A percentile compares a stretch with the other conserved stretches of the same genome.
Evolutionary conservation across 176 grass and related monocot genomes (phyloP).

Genomic region (Cymbopogon citratus): DNA sequence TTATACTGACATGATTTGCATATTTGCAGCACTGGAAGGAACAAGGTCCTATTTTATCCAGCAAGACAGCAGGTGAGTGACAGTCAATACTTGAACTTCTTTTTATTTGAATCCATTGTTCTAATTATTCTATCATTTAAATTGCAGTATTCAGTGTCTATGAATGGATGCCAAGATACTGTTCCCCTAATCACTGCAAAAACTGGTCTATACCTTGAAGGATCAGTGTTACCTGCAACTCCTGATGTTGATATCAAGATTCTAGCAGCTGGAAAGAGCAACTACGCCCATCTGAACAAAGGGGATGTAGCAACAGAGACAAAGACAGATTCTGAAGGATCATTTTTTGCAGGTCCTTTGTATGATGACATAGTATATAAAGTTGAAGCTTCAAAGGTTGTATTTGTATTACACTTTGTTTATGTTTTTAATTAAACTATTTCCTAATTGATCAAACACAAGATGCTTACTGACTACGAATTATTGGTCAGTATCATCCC

Average conservation of each 20-base stretch:
- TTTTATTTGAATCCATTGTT: conserved; percentile 14
- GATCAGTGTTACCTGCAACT: conserved; percentile 73
- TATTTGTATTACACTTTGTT: conserved; percentile 19
- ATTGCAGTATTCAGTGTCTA: conserved; percentile 68
- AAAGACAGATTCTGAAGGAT: conserved; percentile 64
- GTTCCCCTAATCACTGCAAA: conserved; percentile 58
- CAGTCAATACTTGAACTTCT: neutral
- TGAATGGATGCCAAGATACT: conserved; percentile 72
- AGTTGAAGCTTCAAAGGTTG: conserved; percentile 86
- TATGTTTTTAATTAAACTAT: conserved; percentile 6
- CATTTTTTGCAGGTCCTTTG: conserved; percentile 77
- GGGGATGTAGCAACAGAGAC: conserved; percentile 77
- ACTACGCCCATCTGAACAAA: conserved; percentile 55
- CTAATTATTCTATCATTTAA: conserved; percentile 13
- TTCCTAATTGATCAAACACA: neutral
- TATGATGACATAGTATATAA: conserved; percentile 84
- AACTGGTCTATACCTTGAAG: conserved; percentile 80
- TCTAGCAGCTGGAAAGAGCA: conserved; percentile 61
- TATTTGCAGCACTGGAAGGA: conserved; percentile 52
- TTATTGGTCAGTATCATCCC: conserved; percentile 13
- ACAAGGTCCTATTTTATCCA: conserved; percentile 96
- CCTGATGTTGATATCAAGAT: conserved; percentile 75
- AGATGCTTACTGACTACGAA: neutral
- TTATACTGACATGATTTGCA: conserved; percentile 2
- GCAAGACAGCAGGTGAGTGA: conserved; percentile 59